Conservation (phyloP, 2,329 filamentous ascomycete species). For the Fusarium globosum region DNA sequence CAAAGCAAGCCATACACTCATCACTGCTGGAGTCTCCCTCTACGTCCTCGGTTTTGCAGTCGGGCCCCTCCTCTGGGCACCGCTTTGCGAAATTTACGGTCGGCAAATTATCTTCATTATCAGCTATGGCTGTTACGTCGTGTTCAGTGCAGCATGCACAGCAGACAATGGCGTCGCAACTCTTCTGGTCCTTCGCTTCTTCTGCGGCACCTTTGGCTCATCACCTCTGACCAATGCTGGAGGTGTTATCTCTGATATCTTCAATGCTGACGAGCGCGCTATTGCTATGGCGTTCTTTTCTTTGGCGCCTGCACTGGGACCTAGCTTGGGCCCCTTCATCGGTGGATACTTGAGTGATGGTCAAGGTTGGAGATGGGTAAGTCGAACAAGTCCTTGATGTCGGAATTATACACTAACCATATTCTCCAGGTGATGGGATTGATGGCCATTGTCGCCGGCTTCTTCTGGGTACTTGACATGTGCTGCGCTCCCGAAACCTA, state of each 20-base stretch:
- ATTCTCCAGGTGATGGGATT: conserved; percentile 64
- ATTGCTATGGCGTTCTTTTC: conserved; percentile 70
- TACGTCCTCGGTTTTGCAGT: conserved; percentile 72
- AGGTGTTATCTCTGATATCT: conserved; percentile 74
- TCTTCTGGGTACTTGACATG: conserved; percentile 65
- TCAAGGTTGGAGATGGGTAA: conserved; percentile 68
- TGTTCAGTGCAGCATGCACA: conserved; percentile 71
- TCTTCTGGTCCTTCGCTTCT: conserved; percentile 74
- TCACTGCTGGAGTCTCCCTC: conserved; percentile 70
- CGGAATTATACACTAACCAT: background rate
- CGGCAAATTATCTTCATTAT: conserved; percentile 68
- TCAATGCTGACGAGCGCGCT: conserved; percentile 64
- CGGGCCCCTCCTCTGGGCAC: conserved; percentile 74
- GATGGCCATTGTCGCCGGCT: conserved; percentile 68
- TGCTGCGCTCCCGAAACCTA: conserved; percentile 69
- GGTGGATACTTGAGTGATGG: conserved; percentile 71
- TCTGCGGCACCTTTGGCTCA: conserved; percentile 71
- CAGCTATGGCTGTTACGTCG: conserved; percentile 67
- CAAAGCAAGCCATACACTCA: conserved; percentile 60
- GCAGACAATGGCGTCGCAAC: conserved; percentile 67
- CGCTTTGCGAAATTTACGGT: conserved; percentile 72
- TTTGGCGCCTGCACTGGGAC: conserved; percentile 71
- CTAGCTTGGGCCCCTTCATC: conserved; percentile 68
- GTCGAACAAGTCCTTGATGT: rapidly evolving
- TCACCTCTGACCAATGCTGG: conserved; percentile 72